Base-by-base conservation (phyloP, 1,139 yeast genomes). In the Diutina siamensis region DNA sequence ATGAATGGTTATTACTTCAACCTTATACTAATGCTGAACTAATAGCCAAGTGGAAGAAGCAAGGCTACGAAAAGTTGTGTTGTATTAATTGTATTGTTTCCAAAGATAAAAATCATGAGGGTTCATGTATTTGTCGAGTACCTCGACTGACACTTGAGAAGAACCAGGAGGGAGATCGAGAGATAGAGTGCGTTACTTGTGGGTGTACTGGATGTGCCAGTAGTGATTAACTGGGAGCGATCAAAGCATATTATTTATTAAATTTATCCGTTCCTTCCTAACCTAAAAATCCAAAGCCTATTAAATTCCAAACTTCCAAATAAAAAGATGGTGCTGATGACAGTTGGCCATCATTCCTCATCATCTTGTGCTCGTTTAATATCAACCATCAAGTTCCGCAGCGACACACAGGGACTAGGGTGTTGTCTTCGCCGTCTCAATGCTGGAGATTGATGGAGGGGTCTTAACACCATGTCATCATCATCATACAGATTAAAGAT, bases 171-270 rank as follows among this genome's bases (percentile, higher is more conserved):
- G 64, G 64, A 20, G 42, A 46, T 17, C 48, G 48, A 28, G 45
- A 44, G 8, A 60, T 59, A 10, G 79, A 81, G 52, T 88, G 97
- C 59, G 72, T 83, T 8, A 85, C 84, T 35, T 88, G 97, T 65
- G 97, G 97, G 0, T 88, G 97, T 55, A 67, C 75, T 50, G 96
- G 96, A 2, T 88, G 97, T 59, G 78, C 95, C 1, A 82, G 92
- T 53, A 72, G 80, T n/a, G 94, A 84, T 57, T 84, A 57, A 35
- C 13, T 31, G 15, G 15, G 34, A 12, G 34, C 34, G 10, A 12
- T 31, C 4, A 31, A 31, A 31, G 13, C 34, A 9, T 9, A 31
- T 9, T 31, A 31, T 31, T 31, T 31, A 31, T 31, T 25, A 25
- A 25, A 25, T 25, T 25, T n/a, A 25, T 7, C 28, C 28, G 10